These are phyloP conservation scores for Trypanosoma rangeli DNA, from an alignment of 208 protist species.

Conservation along the genomic window DNA sequence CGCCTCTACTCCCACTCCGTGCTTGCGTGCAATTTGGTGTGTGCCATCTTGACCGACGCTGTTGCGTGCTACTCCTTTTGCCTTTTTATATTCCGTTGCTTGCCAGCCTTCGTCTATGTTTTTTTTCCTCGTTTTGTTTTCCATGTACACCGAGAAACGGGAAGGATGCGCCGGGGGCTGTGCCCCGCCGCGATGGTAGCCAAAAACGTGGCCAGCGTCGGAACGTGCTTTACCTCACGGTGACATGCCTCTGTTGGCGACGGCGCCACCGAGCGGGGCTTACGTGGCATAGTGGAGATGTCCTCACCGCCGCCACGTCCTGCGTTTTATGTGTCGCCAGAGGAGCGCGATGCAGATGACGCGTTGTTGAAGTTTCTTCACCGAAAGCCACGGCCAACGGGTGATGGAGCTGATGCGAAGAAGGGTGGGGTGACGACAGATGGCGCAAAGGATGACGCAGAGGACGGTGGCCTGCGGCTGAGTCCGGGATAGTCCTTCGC, in stretches of 20 bases:
- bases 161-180: constrained; percentile 21
- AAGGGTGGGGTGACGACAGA: background rate
- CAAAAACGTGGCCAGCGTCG: background rate
- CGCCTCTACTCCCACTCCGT: too few species aligned
- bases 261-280: background rate
- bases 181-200: background rate
- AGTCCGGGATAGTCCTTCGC: constrained; percentile 40
- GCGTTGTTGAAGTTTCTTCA: constrained; percentile 69
- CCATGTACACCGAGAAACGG: background rate
- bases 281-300: background rate
- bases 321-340: constrained; percentile 70
- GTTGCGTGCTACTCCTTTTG: background rate
- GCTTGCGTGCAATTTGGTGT: too few species aligned
- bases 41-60: too few species aligned
- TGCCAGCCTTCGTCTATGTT: background rate
- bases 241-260: background rate
- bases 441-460: too few species aligned
- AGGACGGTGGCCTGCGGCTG: constrained; percentile 3
- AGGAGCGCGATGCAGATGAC: constrained; percentile 57
- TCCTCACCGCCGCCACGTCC: constrained; percentile 55
- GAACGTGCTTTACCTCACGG: background rate
- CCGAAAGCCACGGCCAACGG: constrained; percentile 25
- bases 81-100: background rate
- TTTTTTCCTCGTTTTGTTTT: background rate
- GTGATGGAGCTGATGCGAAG: background rate